These are phyloP conservation scores for Pythium diclinum DNA, from an alignment of 352 stramenopile species.

Conservation along the genomic window DNA sequence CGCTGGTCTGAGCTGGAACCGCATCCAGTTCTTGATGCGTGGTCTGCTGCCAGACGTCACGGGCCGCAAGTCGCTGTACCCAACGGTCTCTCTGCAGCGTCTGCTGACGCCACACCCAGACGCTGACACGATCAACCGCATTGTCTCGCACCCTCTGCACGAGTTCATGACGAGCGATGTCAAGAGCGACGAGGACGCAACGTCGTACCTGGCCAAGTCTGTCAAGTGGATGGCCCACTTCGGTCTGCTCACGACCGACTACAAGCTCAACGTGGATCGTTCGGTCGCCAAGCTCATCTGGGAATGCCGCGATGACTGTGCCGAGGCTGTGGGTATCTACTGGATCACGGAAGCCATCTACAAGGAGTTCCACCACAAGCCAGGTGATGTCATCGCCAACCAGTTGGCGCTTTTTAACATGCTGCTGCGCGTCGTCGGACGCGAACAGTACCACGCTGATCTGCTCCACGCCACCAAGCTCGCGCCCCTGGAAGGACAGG, in stretches of 20 bases:
- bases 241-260: slow-evolving; percentile 64
- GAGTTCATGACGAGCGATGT: slow-evolving; percentile 61
- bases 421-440: slow-evolving; percentile 76
- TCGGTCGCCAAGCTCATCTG: slow-evolving; percentile 80
- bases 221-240: slow-evolving; percentile 92
- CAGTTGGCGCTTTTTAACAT: slow-evolving; percentile 87
- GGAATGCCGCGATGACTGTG: slow-evolving; percentile 80
- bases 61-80: slow-evolving; percentile 90
- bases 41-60: slow-evolving; percentile 93
- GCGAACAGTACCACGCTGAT: slow-evolving; percentile 73
- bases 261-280: slow-evolving; percentile 68
- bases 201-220: slow-evolving; percentile 86
- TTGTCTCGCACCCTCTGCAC: slow-evolving; percentile 77
- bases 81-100: slow-evolving; percentile 91
- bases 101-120: slow-evolving; percentile 91
- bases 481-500: slow-evolving; percentile 60
- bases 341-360: slow-evolving; percentile 72
- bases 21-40: slow-evolving; percentile 97
- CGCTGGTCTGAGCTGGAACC: slow-evolving; percentile 91
- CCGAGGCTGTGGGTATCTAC: slow-evolving; percentile 77
- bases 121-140: slow-evolving; percentile 86
- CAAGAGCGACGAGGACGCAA: slow-evolving; percentile 14
- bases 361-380: slow-evolving; percentile 86
- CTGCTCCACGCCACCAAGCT: slow-evolving; percentile 62
- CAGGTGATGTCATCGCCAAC: slow-evolving; percentile 76